phyloP scores from a whole-genome alignment of 1,284 basidiomycete genomes.

The Puccinia coronata region DNA sequence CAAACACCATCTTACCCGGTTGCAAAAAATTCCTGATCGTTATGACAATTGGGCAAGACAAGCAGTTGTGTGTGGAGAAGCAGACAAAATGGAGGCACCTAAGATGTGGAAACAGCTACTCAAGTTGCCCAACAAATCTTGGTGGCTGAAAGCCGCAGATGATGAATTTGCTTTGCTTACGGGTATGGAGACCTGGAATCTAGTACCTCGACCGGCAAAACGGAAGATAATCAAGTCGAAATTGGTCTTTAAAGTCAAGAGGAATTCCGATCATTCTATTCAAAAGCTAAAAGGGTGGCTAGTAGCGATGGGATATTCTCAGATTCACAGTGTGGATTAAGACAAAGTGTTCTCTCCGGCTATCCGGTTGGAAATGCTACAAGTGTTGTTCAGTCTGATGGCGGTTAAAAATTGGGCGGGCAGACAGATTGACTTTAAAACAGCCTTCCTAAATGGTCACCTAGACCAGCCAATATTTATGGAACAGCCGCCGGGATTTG shows the following conservation, averaged over 20 bases:
- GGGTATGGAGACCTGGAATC: slow-evolving; percentile 11
- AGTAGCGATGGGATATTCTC: too few relatives aligned
- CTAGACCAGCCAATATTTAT: not conserved
- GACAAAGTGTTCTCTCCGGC: slow-evolving; percentile 9
- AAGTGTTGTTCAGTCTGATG: not conserved
- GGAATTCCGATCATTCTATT: not conserved
- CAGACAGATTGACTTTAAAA: not conserved
- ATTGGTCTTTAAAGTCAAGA: slow-evolving; percentile 23
- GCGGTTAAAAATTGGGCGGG: not conserved
- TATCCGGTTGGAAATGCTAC: not conserved
- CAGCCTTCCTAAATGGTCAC: too few relatives aligned
- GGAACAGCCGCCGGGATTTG: not conserved
- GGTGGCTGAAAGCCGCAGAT: slow-evolving; percentile 13
- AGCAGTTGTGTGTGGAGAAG: not conserved
- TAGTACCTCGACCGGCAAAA: too few relatives aligned
- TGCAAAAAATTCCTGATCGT: not conserved
- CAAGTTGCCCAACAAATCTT: not conserved
- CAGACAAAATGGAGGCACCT: not conserved
- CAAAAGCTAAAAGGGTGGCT: too few relatives aligned
- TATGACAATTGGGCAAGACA: not conserved
- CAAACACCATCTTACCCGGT: not conserved
- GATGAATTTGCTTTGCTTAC: not conserved
- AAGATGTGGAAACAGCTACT: slow-evolving; percentile 7
- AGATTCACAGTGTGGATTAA: slow-evolving; percentile 15
- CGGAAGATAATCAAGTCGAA: slow-evolving; percentile 1